Base-by-base conservation (phyloP, 129 eudicot species). In the Oenanthe sinensis region DNA sequence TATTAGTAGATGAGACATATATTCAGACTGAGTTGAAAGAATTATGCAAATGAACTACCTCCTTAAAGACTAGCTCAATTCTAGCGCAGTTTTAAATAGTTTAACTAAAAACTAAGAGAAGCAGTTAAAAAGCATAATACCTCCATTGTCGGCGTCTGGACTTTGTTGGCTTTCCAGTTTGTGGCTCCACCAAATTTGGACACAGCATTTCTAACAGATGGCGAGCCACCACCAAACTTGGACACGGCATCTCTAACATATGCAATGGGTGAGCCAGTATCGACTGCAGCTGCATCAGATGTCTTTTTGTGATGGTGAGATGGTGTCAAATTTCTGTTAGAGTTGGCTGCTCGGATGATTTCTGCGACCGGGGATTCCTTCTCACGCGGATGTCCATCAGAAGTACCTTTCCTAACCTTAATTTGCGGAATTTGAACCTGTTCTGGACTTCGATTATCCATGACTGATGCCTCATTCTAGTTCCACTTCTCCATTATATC, bases 231-330 rank as follows among this genome's bases (percentile, higher is more conserved):
- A 33, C 91, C 91, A 46, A 87, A 89, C 87, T 74, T 89, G 79
- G 93, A 87, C 67, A 89, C 93, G 58, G 89, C 93, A 42, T 82
- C 89, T 86, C 83, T 89, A 43, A 89, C 91, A 85, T 89, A 89
- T 83, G 87, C 89, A 72, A 89, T 80, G 0, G 93, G 93, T 52
- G 93, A 87, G n/a, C 87, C 75, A 46, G 86, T 89, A 30, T 89
- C 93, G 10, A 89, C 6, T 5, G 4, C 78, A 48, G 63, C 11
- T 24, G 42, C 78, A 75, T 48, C 45, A 48, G 44, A 49, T 48
- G 42, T 33, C 42, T 33, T 49, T 75, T 14, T 30, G 52, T 28
- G 24, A 47, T 48, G 37, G 54, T 13, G 54, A 75, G 44, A 15
- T 47, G 44, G 36, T 26, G 62, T 22, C n/a, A 28, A 28, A 48